Percentiles rank a stretch among this genome's conserved stretches.
phyloP scores from a whole-genome alignment of 2,329 filamentous ascomycete genomes.

The Xylariaceae sp. region DNA sequence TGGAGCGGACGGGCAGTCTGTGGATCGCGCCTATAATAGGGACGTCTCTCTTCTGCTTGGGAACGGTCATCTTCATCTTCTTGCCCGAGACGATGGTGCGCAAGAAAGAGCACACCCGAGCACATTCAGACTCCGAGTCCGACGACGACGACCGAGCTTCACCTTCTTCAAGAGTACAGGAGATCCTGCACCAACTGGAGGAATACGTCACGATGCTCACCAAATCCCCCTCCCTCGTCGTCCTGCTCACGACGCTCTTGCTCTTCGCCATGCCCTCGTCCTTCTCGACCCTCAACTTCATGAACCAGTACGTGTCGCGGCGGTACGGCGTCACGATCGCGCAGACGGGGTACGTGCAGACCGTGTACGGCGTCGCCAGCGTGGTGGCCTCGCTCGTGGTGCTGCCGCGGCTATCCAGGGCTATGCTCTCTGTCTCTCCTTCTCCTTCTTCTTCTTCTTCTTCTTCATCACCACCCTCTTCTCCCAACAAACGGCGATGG shows the following conservation, averaged over 20 bases:
- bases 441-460: too few relatives aligned
- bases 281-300: constrained; percentile 20
- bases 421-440: too few relatives aligned
- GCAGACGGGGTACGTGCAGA: constrained; percentile 30
- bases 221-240: constrained; percentile 22
- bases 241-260: constrained; percentile 20
- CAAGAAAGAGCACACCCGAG: too few relatives aligned
- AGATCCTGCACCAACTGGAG: too few relatives aligned
- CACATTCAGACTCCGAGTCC: too few relatives aligned
- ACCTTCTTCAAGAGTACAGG: too few relatives aligned
- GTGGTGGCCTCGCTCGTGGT: constrained; percentile 25
- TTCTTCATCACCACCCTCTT: too few relatives aligned
- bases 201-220: constrained; percentile 11
- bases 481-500: too few relatives aligned
- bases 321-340: constrained; percentile 26
- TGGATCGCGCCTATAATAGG: constrained; percentile 25
- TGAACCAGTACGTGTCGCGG: constrained; percentile 31
- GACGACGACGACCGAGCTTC: too few relatives aligned
- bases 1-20: constrained; percentile 22
- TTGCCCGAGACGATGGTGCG: constrained; percentile 27
- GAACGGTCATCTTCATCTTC: constrained; percentile 21
- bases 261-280: constrained; percentile 18
- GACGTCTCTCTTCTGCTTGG: constrained; percentile 12
- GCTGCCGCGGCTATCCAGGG: constrained; percentile 27
- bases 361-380: constrained; percentile 25